Evolutionary conservation across 208 protist genomes (phyloP).

Genomic region (Naegleria gruberi): DNA sequence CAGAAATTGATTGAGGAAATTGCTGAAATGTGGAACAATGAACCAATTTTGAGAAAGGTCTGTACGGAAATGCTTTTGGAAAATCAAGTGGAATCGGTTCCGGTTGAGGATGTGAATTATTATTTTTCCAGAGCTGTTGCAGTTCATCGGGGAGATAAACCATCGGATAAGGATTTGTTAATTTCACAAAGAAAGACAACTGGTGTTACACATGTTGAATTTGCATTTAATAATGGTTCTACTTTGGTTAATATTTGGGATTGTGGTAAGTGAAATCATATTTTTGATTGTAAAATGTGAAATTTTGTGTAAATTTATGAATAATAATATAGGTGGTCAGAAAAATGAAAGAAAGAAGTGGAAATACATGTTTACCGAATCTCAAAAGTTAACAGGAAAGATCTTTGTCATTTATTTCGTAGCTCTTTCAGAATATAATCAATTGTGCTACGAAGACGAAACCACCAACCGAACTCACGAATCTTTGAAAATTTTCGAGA

Average conservation of each 20-base stretch:
- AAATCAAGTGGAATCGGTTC: background rate
- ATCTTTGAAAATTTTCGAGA: slow-evolving; percentile 29
- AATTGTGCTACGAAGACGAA: slow-evolving; percentile 46
- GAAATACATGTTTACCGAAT: background rate
- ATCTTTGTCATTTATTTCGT: slow-evolving; percentile 17
- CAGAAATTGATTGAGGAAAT: background rate
- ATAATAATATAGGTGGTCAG: slow-evolving; percentile 32
- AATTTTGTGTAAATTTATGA: slow-evolving; percentile 15
- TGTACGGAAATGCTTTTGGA: background rate
- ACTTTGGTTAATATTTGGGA: background rate
- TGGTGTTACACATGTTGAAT: background rate
- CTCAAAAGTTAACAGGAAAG: background rate
- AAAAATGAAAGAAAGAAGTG: slow-evolving; percentile 38
- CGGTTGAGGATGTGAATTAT: background rate
- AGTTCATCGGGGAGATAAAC: background rate
- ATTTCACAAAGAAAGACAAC: background rate
- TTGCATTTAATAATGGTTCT: background rate
- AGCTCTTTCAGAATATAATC: slow-evolving; percentile 41
- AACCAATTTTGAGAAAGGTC: background rate
- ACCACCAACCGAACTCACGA: slow-evolving; percentile 20
- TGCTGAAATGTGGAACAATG: background rate
- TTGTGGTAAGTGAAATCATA: too few relatives aligned
- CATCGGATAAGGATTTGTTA: background rate
- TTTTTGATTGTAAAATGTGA: too few relatives aligned
- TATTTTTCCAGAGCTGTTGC: background rate